A percentile compares a stretch with the other conserved stretches of the same genome.
Evolutionary conservation across 1,284 basidiomycete species (phyloP).

Genomic region (Puccinia hordei): DNA sequence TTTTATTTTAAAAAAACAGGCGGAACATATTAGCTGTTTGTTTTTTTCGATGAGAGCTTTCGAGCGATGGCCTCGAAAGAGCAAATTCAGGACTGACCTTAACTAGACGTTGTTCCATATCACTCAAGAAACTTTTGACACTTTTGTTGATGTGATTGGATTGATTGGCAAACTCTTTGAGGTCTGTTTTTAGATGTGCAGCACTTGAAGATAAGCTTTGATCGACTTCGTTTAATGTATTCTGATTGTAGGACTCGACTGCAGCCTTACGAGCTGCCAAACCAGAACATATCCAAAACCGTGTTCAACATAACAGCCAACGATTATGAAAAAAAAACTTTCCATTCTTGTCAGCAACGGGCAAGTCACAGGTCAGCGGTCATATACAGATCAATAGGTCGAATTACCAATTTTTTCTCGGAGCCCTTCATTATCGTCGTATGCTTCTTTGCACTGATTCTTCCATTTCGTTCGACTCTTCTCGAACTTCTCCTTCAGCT

Average conservation of each 20-base stretch:
- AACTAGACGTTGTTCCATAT: constrained; percentile 25
- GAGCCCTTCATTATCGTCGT: constrained; percentile 49
- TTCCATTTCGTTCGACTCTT: constrained; percentile 50
- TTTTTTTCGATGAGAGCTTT: not conserved
- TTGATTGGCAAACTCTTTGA: constrained; percentile 36
- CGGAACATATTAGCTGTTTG: not conserved
- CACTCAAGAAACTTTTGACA: constrained; percentile 18
- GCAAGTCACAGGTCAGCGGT: not conserved
- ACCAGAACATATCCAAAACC: not conserved
- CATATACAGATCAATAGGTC: not conserved
- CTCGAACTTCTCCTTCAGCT: constrained; percentile 20
- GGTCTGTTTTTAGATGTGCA: constrained; percentile 18
- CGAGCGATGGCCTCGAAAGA: not conserved
- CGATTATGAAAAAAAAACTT: not conserved
- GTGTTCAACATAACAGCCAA: not conserved
- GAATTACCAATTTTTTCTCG: constrained; percentile 46
- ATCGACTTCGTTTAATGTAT: constrained; percentile 39
- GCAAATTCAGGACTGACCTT: constrained; percentile 16
- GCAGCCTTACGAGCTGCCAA: constrained; percentile 41
- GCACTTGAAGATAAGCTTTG: constrained; percentile 35
- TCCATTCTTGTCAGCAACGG: not conserved
- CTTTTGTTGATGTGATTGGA: constrained; percentile 37
- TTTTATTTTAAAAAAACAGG: not conserved
- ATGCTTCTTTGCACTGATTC: constrained; percentile 37
- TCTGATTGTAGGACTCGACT: constrained; percentile 42